phyloP scores from a whole-genome alignment of 345 rosid species.

The Aquilaria malaccensis region DNA sequence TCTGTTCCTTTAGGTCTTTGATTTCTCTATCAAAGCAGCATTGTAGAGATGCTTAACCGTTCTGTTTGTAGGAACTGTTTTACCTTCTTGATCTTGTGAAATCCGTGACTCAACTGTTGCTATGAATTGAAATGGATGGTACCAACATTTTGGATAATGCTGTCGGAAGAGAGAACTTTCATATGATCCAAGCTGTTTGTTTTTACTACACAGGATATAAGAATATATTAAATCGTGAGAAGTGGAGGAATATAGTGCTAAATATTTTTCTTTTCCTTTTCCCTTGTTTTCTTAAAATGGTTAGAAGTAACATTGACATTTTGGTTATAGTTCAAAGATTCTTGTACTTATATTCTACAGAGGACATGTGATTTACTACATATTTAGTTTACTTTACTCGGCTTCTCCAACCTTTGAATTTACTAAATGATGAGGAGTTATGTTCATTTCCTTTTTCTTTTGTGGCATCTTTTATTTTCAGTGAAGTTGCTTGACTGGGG shows the following conservation, averaged over 20 bases:
- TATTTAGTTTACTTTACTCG: conserved; percentile 8
- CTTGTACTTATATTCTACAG: too few relatives aligned
- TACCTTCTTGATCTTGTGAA: conserved; percentile 24
- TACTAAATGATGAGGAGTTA: background rate
- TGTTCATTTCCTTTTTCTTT: conserved; percentile 2
- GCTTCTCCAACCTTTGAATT: conserved; percentile 10
- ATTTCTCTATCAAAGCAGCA: conserved; percentile 3
- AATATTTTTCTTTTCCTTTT: too few relatives aligned
- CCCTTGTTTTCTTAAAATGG: too few relatives aligned
- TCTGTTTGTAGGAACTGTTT: too few relatives aligned
- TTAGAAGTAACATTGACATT: background rate
- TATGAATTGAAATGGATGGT: conserved; percentile 31
- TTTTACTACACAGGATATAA: conserved; percentile 15
- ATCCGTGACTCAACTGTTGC: conserved; percentile 54
- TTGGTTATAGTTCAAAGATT: background rate
- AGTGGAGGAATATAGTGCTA: background rate
- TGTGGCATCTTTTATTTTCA: conserved; percentile 19
- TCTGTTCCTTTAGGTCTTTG: background rate
- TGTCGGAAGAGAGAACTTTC: conserved; percentile 39
- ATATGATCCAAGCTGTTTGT: conserved; percentile 47
- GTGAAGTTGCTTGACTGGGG: conserved; percentile 99
- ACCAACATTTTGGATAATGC: conserved; percentile 28
- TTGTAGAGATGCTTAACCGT: too few relatives aligned
- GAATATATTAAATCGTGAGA: conserved; percentile 3
- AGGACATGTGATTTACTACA: background rate